Evolutionary conservation across 2,329 filamentous ascomycete species (phyloP), one percentile per base, ranked within the genome.

Genomic region (Xylariaceae sp.): DNA sequence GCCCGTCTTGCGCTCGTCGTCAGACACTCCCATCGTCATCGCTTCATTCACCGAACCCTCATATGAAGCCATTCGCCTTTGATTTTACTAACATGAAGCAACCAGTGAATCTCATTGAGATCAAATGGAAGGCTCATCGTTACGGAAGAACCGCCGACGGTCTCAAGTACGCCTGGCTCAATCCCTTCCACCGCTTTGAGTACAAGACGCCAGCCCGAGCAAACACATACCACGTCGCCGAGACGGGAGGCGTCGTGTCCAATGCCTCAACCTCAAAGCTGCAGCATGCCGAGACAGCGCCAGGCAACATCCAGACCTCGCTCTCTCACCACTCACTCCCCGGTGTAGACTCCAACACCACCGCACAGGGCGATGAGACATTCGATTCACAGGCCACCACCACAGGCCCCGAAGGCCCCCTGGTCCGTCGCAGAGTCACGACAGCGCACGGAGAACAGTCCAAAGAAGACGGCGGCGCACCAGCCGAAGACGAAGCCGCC

Each of bases 401-500:
- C 3, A 48, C 58, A 11, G 58, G 62, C 49, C 58, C 62, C 3
- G 17, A 60, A 34, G 45, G 52, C 7, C 3, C 53, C 15, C 55
- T 47, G 34, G 48, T 51, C 17, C 62, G 56, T 35, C 62, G 62
- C 15, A 62, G 61, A 55, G 18, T 51, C 13, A 45, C 59, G 54
- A 53, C 57, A 9, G 42, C 37, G 9, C 1, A 30, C 18, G 53
- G 53, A 10, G 17, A 44, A 23, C 42, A 57, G 55, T 62, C 57
- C 57, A 51, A 30, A 18, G 66, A 58, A 67, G 71, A 2, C 53
- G 65, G 4, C 9, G 7, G n/a, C 52, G 30, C n/a, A 9, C 9
- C 18, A 42, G 59, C 57, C 23, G 62, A 64, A 13, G 35, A 58
- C 7, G 60, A 64, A 1, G 77, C 77, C 44, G 71, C 78, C 37